Percentiles rank a stretch among this genome's conserved stretches.
phyloP scores from a whole-genome alignment of 768 basidiomycete genomes.

The Lentinula boryana region DNA sequence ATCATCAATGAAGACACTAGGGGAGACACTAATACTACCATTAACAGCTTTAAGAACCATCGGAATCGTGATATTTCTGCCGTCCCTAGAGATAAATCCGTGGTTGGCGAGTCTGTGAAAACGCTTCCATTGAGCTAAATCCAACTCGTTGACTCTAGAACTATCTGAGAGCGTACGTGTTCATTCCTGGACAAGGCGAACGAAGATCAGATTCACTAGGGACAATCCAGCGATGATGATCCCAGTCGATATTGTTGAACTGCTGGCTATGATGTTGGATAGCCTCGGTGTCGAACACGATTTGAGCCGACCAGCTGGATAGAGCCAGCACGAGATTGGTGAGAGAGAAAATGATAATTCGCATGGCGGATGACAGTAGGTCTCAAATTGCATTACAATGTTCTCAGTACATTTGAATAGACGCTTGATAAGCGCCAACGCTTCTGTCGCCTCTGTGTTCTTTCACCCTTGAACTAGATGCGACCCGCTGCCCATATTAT shows the following conservation, averaged over 20 bases:
- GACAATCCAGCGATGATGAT: slow-evolving; percentile 5
- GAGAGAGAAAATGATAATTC: neutral
- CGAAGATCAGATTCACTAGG: slow-evolving; percentile 4
- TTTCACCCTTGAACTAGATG: too few species aligned
- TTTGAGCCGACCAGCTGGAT: neutral
- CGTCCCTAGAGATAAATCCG: slow-evolving; percentile 7
- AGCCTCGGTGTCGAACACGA: neutral
- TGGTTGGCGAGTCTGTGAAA: slow-evolving; percentile 4
- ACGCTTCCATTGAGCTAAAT: neutral
- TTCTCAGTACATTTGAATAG: too few species aligned
- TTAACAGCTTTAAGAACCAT: neutral
- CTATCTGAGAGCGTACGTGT: slow-evolving; percentile 2
- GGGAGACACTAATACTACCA: neutral
- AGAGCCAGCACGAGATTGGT: neutral
- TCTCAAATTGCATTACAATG: too few species aligned
- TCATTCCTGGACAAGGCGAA: slow-evolving; percentile 12
- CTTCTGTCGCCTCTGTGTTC: too few species aligned
- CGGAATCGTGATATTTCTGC: slow-evolving; percentile 8
- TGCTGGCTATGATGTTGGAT: neutral
- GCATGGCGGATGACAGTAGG: neutral
- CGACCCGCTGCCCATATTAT: too few species aligned
- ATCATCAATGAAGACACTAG: too few species aligned
- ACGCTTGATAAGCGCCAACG: too few species aligned
- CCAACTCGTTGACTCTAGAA: neutral
- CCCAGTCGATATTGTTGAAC: slow-evolving; percentile 3